Evolutionary conservation across 177 flowering plant genomes (phyloP).

Genomic region (Vitis hybrid): DNA sequence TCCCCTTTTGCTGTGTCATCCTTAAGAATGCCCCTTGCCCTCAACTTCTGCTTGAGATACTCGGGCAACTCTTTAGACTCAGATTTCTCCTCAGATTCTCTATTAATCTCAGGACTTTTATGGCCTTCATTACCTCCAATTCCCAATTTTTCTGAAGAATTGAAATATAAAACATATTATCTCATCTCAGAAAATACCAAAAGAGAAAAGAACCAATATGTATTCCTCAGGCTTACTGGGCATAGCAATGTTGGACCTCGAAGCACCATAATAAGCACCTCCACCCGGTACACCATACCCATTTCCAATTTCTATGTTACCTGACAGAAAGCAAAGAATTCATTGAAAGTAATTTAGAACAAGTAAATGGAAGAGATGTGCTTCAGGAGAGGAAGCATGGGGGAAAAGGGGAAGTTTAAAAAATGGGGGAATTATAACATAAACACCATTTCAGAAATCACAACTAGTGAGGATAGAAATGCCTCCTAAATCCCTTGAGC

Average conservation of each 20-base stretch:
- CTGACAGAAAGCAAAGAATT: slow-evolving; percentile 26
- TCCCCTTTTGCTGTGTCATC: slow-evolving; percentile 31
- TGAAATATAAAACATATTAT: neutral
- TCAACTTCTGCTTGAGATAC: slow-evolving; percentile 80
- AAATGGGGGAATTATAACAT: too few species aligned
- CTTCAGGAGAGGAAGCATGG: too few species aligned
- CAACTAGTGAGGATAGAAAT: too few species aligned
- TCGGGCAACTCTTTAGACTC: slow-evolving; percentile 67
- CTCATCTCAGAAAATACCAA: neutral
- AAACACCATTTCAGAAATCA: too few species aligned
- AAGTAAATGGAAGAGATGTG: too few species aligned
- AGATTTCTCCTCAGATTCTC: slow-evolving; percentile 34
- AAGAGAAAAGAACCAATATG: neutral
- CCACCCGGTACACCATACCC: slow-evolving; percentile 99
- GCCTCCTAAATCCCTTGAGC: too few species aligned
- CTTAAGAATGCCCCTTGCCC: slow-evolving; percentile 86
- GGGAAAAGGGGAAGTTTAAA: too few species aligned
- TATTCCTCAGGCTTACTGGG: slow-evolving; percentile 27
- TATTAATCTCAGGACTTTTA: slow-evolving; percentile 21
- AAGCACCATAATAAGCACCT: slow-evolving; percentile 64
- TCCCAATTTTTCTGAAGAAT: slow-evolving; percentile 26
- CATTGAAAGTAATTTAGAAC: neutral
- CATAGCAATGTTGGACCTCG: slow-evolving; percentile 26
- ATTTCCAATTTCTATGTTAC: slow-evolving; percentile 86
- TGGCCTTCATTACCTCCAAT: slow-evolving; percentile 27